These are phyloP conservation scores for Lepidium sativum DNA, from an alignment of 345 rosid species.

Conservation along the genomic window DNA sequence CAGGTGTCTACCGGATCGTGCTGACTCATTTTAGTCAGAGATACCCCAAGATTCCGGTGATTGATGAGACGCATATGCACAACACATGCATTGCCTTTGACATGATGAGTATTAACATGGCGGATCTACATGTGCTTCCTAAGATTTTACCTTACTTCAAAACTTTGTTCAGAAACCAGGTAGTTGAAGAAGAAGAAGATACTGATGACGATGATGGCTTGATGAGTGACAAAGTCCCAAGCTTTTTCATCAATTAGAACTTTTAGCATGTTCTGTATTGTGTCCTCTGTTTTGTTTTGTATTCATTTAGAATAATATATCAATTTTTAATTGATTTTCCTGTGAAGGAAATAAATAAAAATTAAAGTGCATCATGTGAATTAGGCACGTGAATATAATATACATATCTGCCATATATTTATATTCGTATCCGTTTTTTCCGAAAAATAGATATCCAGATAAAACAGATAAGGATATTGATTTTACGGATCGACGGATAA, in stretches of 20 bases:
- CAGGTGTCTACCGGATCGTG: constrained; percentile 65
- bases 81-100: constrained; percentile 90
- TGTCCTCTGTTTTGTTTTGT: background rate
- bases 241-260: constrained; percentile 18
- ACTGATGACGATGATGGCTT: constrained; percentile 47
- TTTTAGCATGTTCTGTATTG: background rate
- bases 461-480: too few relatives aligned
- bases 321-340: constrained; percentile 11
- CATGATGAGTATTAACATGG: constrained; percentile 90
- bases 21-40: constrained; percentile 99
- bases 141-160: constrained; percentile 79
- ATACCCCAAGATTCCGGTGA: constrained; percentile 85
- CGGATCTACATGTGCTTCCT: constrained; percentile 75
- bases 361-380: constrained; percentile 14
- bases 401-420: too few relatives aligned
- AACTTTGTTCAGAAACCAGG: constrained; percentile 63
- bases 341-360: background rate
- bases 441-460: too few relatives aligned
- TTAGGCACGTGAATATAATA: too few relatives aligned
- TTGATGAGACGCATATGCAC: constrained; percentile 75
- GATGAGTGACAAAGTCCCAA: constrained; percentile 12
- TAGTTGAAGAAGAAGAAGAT: constrained; percentile 47
- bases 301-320: background rate
- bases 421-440: too few relatives aligned
- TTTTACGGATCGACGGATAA: too few relatives aligned